Evolutionary conservation across 176 grass and related monocot genomes (phyloP).

Genomic region (Musa schizocarpa): DNA sequence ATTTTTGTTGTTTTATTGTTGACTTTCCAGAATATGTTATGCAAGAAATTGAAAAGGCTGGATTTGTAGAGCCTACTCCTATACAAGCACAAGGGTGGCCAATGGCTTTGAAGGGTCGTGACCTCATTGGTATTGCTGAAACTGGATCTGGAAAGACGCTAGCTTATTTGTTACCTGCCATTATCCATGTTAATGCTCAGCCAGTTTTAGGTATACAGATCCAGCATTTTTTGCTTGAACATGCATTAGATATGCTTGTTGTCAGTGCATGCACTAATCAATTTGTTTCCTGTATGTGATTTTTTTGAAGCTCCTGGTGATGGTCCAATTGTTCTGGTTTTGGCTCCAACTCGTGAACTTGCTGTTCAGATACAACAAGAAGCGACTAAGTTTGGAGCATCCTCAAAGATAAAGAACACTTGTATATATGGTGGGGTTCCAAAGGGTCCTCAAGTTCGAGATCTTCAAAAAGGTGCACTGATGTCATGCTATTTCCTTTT

Average conservation of each 20-base stretch:
- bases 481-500: neutral
- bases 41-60: constrained; percentile 83
- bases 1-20: neutral
- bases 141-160: constrained; percentile 98
- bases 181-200: constrained; percentile 95
- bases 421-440: constrained; percentile 98
- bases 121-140: constrained; percentile 94
- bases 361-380: constrained; percentile 96
- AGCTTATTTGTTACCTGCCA: constrained; percentile 81
- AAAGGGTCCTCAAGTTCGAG: constrained; percentile 96
- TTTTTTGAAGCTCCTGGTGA: constrained; percentile 67
- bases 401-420: constrained; percentile 94
- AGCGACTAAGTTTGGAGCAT: constrained; percentile 83
- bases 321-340: constrained; percentile 78
- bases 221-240: constrained; percentile 8
- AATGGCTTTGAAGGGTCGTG: constrained; percentile 87
- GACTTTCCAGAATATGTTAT: constrained; percentile 57
- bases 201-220: constrained; percentile 67
- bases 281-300: neutral
- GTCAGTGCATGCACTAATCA: neutral
- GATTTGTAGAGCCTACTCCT: constrained; percentile 84
- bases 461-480: constrained; percentile 83
- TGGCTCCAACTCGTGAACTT: constrained; percentile 91
- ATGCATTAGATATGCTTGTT: constrained; percentile 6
- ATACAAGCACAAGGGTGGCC: constrained; percentile 98